Evolutionary conservation across 306 rosid species (phyloP).

Genomic region (Purshia tridentata): DNA sequence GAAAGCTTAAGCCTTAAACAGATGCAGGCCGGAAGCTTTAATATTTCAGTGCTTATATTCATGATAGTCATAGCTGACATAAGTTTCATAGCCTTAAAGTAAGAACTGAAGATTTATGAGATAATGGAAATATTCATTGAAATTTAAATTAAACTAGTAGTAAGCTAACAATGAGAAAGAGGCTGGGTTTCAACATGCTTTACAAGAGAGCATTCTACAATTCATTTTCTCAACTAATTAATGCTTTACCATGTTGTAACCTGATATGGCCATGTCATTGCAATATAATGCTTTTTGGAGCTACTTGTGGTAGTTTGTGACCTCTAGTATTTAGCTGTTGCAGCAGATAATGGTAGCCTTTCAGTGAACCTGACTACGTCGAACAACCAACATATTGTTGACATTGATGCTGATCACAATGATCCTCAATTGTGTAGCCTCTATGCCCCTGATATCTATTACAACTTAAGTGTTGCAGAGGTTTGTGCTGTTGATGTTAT

Average conservation of each 20-base stretch:
- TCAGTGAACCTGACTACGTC: conserved; percentile 22
- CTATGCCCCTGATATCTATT: conserved; percentile 77
- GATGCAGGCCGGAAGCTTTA: background rate
- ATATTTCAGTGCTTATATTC: background rate
- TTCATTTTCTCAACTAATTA: background rate
- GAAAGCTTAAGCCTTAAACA: conserved; percentile 10
- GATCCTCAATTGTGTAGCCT: conserved; percentile 67
- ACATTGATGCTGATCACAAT: conserved; percentile 65
- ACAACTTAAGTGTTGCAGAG: conserved; percentile 67
- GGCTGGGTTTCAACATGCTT: background rate
- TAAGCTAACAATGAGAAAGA: background rate
- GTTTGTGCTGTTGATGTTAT: conserved; percentile 41
- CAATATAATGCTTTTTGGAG: background rate
- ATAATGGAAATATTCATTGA: background rate
- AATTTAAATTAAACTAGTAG: background rate
- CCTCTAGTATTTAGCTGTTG: conserved; percentile 23
- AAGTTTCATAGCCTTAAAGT: background rate
- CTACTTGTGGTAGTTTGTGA: background rate
- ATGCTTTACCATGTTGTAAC: background rate
- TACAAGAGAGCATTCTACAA: background rate
- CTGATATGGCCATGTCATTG: background rate
- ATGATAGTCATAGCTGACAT: background rate
- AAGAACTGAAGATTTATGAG: background rate
- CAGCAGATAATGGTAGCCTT: conserved; percentile 38
- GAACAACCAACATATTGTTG: conserved; percentile 39